Evolutionary conservation across 164 flowering plant species (phyloP), one percentile per base, ranked within the genome.

Genomic region (Tetrastigma voinierianum): DNA sequence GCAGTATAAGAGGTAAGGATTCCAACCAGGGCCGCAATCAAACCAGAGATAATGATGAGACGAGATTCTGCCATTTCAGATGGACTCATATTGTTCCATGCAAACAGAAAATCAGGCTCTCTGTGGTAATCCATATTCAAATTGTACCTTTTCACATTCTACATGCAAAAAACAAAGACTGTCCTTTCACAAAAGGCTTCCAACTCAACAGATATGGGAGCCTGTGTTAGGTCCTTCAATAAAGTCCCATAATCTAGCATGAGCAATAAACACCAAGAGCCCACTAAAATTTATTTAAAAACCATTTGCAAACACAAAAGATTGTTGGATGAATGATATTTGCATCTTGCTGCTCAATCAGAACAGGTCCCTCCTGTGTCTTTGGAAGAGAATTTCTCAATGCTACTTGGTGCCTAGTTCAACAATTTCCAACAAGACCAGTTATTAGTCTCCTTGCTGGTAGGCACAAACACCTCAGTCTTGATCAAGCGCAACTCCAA

Each of bases 1-100:
- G 97, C 89, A 3, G 95, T 89, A 74, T 83, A 96, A 23, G 80
- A 80, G 44, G 98, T 92, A 54, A 86, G 52, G 61, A 89, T 77
- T 44, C 99, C 98, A 71, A 90, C 80, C 17, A 92, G 46, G 43
- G 82, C 91, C 70, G 90, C 90, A 77, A 72, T 61, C 62, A 89
- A 62, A 68, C 86, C 88, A 61, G 95, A 86, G 47, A 81, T 13
- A 43, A 89, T 66, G 49, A 96, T 82, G 62, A 90, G 71, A 20
- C 68, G 79, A 44, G 91, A 87, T 40, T 89, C 97, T n/a, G 61
- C 78, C 77, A 77, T 67, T 67, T 82, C 74, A 52, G 82, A 66
- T 40, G 78, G 63, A 69, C 71, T 73, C 68, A 62, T 77, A 51
- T 57, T 69, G 44, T 76, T 77, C 95, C 85, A 86, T 11, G 78